Evolutionary conservation across 2,329 filamentous ascomycete genomes (phyloP).

Genomic region (Ophiostoma ulmi): DNA sequence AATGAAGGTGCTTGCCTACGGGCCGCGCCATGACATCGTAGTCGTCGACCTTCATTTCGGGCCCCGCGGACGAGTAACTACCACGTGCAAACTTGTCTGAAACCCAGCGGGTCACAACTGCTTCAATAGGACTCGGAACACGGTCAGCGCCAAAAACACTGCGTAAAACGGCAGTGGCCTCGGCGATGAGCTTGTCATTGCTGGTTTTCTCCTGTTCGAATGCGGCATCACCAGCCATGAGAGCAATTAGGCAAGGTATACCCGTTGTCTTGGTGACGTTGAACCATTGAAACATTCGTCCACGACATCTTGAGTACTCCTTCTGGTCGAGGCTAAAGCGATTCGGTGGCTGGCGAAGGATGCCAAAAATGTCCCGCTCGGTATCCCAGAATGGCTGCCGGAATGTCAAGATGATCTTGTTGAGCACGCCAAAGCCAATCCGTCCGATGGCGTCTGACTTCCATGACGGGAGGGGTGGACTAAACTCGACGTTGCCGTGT

Average conservation of each 20-base stretch:
- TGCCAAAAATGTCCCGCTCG: conserved; percentile 86
- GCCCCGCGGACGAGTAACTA: conserved; percentile 90
- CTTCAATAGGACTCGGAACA: conserved; percentile 75
- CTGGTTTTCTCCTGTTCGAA: conserved; percentile 75
- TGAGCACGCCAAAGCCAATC: conserved; percentile 87
- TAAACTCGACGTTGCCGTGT: conserved; percentile 72
- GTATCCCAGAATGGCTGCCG: conserved; percentile 86
- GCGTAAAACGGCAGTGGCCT: conserved; percentile 73
- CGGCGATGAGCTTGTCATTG: conserved; percentile 69
- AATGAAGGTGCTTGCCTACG: conserved; percentile 75
- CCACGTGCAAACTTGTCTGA: conserved; percentile 86
- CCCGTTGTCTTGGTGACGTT: conserved; percentile 89
- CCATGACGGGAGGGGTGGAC: conserved; percentile 84
- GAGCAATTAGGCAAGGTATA: conserved; percentile 76
- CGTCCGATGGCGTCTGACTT: conserved; percentile 75
- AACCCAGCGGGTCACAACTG: conserved; percentile 87
- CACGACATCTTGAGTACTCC: conserved; percentile 72
- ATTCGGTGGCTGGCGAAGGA: conserved; percentile 69
- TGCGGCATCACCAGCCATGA: conserved; percentile 94
- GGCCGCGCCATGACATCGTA: conserved; percentile 86
- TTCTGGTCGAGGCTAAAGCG: conserved; percentile 67
- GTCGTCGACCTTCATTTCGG: conserved; percentile 74
- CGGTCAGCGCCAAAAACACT: conserved; percentile 61
- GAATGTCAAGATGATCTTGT: conserved; percentile 92
- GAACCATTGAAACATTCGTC: conserved; percentile 98